Evolutionary conservation across 2,329 filamentous ascomycete species (phyloP), one percentile per base, ranked within the genome.

Genomic region (Diaporthe longicolla): DNA sequence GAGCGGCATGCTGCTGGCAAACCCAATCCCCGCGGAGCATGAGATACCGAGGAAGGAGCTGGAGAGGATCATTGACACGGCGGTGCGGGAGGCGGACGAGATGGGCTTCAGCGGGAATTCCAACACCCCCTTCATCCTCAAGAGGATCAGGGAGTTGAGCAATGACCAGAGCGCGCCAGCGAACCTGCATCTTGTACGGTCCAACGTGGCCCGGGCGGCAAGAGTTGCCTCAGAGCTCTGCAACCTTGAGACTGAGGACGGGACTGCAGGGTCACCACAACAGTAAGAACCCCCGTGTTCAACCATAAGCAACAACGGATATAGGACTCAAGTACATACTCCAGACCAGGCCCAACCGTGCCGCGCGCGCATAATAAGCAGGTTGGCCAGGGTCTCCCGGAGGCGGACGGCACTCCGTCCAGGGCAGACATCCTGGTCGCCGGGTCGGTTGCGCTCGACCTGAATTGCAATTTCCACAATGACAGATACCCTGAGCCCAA

Each of bases 371-470:
- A 15, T 29, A 13, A 13, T 11, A 26, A 37, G 24, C 59, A 71
- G 68, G 26, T 9, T 19, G 50, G 43, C n/a, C 50, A 54, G 26
- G 17, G 24, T 21, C 32, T 71, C 17, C 40, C 68, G 26, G 55
- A 69, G 45, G 59, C 45, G 15, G 54, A 65, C 26, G 29, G 48
- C 11, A 17, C 72, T 61, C n/a, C 70, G 73, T 19, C 76, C 75
- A 76, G 81, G 76, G 85, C 88, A 69, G 92, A 95, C 77, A 88
- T 98, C n/a, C 85, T 98, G 37, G 94, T 98, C 57, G 94, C 95
- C 69, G 96, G 95, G n/a, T 95, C 95, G 17, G 89, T 98, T 40
- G 96, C 96, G 21, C 88, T 98, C 76, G 96, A 98, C 82, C 87
- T 97, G 48, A 93, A 92, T 77, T 98, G 96, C 85, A 93, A 98